phyloP scores from a whole-genome alignment of 2,329 filamentous ascomycete species.

The Coniella lustricola region DNA sequence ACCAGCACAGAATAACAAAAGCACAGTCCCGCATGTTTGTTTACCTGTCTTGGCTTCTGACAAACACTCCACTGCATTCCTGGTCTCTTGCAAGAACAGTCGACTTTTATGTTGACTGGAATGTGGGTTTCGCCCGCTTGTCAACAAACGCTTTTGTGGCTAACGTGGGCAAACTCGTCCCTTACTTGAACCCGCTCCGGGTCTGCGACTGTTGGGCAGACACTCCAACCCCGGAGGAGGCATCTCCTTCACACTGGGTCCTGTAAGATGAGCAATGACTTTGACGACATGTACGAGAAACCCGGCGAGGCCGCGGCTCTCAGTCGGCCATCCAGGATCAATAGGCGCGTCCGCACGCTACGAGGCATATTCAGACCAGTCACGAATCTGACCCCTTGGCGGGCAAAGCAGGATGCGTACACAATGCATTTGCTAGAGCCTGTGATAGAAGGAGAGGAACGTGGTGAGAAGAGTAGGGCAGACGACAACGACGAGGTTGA shows the following conservation, averaged over 20 bases:
- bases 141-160: neutral
- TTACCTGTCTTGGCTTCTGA: too few species aligned
- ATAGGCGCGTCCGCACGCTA: neutral
- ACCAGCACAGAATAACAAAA: neutral
- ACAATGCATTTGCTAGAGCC: neutral
- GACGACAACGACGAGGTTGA: too few species aligned
- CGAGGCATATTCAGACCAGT: neutral
- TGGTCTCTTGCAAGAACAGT: neutral
- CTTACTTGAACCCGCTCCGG: neutral
- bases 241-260: neutral
- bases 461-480: too few species aligned
- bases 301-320: constrained; percentile 10
- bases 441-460: neutral
- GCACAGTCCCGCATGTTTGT: neutral
- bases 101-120: neutral
- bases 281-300: constrained; percentile 8
- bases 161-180: neutral
- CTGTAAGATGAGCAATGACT: constrained; percentile 2
- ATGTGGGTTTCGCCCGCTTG: neutral
- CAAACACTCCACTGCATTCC: neutral
- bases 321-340: neutral
- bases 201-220: neutral
- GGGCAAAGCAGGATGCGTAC: neutral
- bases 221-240: neutral
- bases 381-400: neutral